Evolutionary conservation across 768 basidiomycete genomes (phyloP), one percentile per base, ranked within the genome.

Genomic region (Hygrocybe coccinea): DNA sequence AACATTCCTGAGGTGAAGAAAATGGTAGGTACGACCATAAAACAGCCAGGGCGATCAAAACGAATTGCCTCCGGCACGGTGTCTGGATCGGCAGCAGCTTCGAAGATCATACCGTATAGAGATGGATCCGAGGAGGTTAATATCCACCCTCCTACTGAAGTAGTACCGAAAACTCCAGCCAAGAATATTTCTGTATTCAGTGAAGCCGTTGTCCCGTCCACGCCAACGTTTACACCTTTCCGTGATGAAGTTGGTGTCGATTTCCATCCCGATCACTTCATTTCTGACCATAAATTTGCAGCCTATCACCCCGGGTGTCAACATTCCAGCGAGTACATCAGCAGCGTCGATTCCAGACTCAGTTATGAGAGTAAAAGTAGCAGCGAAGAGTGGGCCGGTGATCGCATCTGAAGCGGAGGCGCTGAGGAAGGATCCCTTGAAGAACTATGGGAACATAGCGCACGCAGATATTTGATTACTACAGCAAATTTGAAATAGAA

Each of bases 351-450:
- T 22, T 52, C 29, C 38, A 62, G 80, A 81, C 50, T 76, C 82
- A n/a, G 76, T 85, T 19, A 89, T 88, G 80, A 88, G 82, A 65
- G 75, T 77, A 50, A 87, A 85, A 70, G 74, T 72, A 58, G 68
- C 72, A 55, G 71, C 76, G 55, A 59, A 69, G 51, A 77, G 72
- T 60, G 78, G 75, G 10, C 69, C 74, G 8, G 61, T 66, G 21
- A 68, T 77, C 37, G 70, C 76, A 29, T 81, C 85, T 2, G 88
- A 90, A 67, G 87, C 87, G 33, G 89, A 91, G 64, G 88, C 87
- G 2, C 65, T 91, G 56, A 76, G 89, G 57, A 87, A 81, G 61
- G 86, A 90, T 65, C 89, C 89, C 1, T 70, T 91, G 66, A 90
- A 88, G 74, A 91, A 91, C 64, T 89, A 91, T 67, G 60, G 60